A percentile compares a stretch with the other conserved stretches of the same genome.
These are phyloP conservation scores for Fusarium burgessii DNA, from an alignment of 2,329 filamentous ascomycete species.

Conservation along the genomic window DNA sequence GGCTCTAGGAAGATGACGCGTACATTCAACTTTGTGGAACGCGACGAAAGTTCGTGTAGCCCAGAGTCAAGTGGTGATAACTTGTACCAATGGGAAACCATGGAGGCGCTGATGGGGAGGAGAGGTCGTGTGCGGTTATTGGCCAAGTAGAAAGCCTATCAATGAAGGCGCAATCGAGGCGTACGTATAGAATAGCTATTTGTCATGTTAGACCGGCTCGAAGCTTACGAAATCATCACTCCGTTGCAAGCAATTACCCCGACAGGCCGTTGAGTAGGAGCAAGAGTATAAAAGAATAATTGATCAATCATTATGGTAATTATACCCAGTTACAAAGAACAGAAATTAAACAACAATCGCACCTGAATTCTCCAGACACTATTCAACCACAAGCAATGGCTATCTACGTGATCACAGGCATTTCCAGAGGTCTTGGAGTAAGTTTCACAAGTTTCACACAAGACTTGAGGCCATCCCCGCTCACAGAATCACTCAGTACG, in stretches of 20 bases:
- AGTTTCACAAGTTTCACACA: no score
- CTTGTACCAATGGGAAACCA: not conserved
- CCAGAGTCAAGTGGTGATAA: no score
- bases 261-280: not conserved
- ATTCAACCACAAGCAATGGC: not conserved
- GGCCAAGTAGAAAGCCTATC: no score
- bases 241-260: not conserved
- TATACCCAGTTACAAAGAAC: no score
- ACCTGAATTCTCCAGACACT: no score
- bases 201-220: not conserved
- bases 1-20: not conserved
- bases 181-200: not conserved
- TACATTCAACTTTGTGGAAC: not conserved
- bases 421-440: not conserved
- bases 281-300: not conserved
- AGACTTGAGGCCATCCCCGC: no score
- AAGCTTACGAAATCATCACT: not conserved
- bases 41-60: not conserved
- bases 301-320: no score
- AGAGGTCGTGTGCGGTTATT: no score
- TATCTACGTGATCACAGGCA: not conserved
- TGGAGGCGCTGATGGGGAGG: not conserved
- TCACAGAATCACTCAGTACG: not conserved
- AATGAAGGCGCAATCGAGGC: no score
- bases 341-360: no score